These are phyloP conservation scores for Thielaviopsis punctulata DNA, from an alignment of 2,329 filamentous ascomycete genomes.

Conservation along the genomic window DNA sequence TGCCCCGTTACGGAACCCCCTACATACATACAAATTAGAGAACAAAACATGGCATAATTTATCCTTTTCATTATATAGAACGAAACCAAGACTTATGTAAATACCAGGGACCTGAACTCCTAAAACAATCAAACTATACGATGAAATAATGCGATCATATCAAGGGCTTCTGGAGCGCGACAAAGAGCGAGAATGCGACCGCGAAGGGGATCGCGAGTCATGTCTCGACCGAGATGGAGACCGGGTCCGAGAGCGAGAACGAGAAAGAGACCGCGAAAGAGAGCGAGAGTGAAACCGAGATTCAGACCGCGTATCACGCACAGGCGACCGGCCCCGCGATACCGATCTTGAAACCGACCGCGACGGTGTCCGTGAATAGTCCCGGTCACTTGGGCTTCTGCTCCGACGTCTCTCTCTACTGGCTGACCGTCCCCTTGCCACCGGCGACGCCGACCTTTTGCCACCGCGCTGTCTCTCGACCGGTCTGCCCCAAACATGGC, in stretches of 20 bases:
- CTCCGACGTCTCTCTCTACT: background rate
- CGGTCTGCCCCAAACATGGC: background rate
- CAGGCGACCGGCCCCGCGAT: background rate
- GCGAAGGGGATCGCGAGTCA: background rate
- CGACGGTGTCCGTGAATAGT: conserved; percentile 3
- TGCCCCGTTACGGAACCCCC: too few species aligned
- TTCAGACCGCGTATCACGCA: background rate
- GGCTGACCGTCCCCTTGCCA: background rate
- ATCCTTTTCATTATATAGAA: background rate
- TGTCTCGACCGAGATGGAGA: background rate
- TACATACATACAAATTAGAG: background rate
- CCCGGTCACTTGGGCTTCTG: background rate
- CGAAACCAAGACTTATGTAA: background rate
- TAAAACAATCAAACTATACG: background rate
- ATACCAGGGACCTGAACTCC: background rate
- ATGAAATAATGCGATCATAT: background rate
- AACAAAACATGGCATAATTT: background rate
- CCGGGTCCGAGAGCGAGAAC: background rate
- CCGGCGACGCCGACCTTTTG: background rate
- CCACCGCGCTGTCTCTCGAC: background rate
- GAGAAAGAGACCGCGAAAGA: background rate
- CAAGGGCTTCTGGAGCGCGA: conserved; percentile 5
- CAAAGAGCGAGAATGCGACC: background rate
- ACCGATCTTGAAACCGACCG: background rate
- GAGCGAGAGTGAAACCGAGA: background rate